Percentiles rank a stretch among this genome's conserved stretches.
These are phyloP conservation scores for Wickerhamiella occidentalis DNA, from an alignment of 805 yeast genomes.

Conservation along the genomic window DNA sequence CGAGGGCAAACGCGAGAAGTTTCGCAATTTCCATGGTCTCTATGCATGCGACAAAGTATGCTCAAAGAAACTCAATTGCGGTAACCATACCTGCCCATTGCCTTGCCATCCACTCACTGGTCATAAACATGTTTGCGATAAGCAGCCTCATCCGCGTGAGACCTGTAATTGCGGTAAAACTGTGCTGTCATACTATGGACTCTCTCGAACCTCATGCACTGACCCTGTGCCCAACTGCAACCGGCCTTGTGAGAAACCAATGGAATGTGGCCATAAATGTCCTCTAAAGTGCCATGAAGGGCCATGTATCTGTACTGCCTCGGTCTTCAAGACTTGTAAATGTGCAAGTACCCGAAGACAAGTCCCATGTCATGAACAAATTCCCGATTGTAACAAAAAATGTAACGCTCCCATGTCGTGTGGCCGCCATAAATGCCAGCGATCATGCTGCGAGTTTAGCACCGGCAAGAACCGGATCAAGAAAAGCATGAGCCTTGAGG, in stretches of 20 bases:
- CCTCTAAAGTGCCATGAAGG: slow-evolving; percentile 14
- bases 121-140: slow-evolving; percentile 14
- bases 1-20: slow-evolving; percentile 6
- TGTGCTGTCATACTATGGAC: background rate
- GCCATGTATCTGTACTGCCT: slow-evolving; percentile 11
- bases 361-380: slow-evolving; percentile 8
- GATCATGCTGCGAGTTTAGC: slow-evolving; percentile 14
- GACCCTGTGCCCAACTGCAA: slow-evolving; percentile 16
- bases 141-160: slow-evolving; percentile 15
- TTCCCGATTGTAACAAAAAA: slow-evolving; percentile 8
- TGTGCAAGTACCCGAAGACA: slow-evolving; percentile 7
- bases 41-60: slow-evolving; percentile 52
- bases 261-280: slow-evolving; percentile 16
- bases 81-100: slow-evolving; percentile 40
- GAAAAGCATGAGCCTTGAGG: slow-evolving; percentile 9
- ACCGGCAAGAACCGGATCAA: background rate
- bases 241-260: slow-evolving; percentile 11
- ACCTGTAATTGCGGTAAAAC: slow-evolving; percentile 20
- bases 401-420: slow-evolving; percentile 14
- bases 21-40: slow-evolving; percentile 4
- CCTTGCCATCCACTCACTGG: slow-evolving; percentile 35
- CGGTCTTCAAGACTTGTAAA: slow-evolving; percentile 4
- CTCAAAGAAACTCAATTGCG: slow-evolving; percentile 34
- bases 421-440: slow-evolving; percentile 14
- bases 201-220: slow-evolving; percentile 11